A percentile compares a stretch with the other conserved stretches of the same genome.
phyloP scores from a whole-genome alignment of 805 yeast species.

The Yamadazyma takamatsuzukensis region DNA sequence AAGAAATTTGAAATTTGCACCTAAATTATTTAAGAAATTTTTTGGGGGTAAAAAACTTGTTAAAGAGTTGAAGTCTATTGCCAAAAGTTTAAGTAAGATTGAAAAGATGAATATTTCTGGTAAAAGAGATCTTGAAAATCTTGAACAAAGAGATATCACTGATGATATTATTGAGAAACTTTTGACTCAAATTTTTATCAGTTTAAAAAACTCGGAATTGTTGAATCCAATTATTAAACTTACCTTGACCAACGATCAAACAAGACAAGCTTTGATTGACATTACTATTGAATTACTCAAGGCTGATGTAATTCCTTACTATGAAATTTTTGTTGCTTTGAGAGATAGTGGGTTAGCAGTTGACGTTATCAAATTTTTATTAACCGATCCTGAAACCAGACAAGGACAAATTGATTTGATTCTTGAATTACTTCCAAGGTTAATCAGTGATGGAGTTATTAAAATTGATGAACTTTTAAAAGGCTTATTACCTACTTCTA shows the following conservation, averaged over 20 bases:
- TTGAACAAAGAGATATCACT: conserved; percentile 1
- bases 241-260: conserved; percentile 26
- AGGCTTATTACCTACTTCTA: too few relatives aligned
- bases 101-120: conserved; percentile 6
- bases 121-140: conserved; percentile 2
- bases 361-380: conserved; percentile 21
- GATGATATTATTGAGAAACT: conserved; percentile 17
- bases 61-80: conserved; percentile 9
- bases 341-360: conserved; percentile 27
- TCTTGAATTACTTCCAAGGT: conserved; percentile 20
- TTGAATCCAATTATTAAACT: conserved; percentile 22
- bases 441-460: conserved; percentile 13
- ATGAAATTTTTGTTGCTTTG: conserved; percentile 27
- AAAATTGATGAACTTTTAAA: conserved; percentile 9
- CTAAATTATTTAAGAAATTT: conserved; percentile 4
- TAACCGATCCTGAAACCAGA: conserved; percentile 28
- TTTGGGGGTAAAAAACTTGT: conserved; percentile 6
- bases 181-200: conserved; percentile 19
- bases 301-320: conserved; percentile 29
- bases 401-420: conserved; percentile 22
- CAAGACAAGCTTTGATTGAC: conserved; percentile 20
- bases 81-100: conserved; percentile 10
- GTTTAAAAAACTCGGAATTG: conserved; percentile 27
- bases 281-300: conserved; percentile 22
- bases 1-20: not conserved